These are phyloP conservation scores for Monosporascus cannonballus DNA, from an alignment of 2,329 filamentous ascomycete genomes.

Conservation along the genomic window DNA sequence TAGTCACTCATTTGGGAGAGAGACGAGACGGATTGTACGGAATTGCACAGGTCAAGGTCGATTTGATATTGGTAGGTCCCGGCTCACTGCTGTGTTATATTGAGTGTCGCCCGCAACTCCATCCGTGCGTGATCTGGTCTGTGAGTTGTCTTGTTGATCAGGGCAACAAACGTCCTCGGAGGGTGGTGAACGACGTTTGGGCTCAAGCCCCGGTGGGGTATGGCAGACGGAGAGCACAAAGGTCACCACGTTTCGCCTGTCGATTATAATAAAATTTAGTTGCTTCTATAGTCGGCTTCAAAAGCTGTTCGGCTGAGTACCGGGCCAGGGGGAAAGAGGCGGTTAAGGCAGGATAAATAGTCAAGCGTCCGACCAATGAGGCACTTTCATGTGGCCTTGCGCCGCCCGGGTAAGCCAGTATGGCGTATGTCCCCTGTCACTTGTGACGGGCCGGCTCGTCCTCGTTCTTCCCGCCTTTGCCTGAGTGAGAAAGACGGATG, in stretches of 20 bases:
- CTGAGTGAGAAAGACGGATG: neutral
- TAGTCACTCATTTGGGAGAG: conserved; percentile 47
- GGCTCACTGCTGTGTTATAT: neutral
- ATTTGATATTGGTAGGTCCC: neutral
- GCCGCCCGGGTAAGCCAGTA: conserved; percentile 15
- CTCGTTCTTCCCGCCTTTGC: conserved; percentile 13
- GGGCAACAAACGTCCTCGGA: neutral
- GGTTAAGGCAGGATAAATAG: too few relatives aligned
- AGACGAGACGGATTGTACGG: conserved; percentile 1
- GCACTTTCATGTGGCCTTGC: conserved; percentile 13
- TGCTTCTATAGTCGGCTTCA: neutral
- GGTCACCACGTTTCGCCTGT: too few relatives aligned
- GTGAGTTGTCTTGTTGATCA: neutral
- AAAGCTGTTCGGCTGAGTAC: neutral
- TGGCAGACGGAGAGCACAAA: too few relatives aligned
- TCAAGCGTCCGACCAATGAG: conserved; percentile 11
- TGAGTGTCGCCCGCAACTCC: neutral
- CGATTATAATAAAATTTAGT: too few relatives aligned
- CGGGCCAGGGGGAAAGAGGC: neutral
- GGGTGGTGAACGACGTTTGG: neutral
- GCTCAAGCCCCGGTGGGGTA: neutral
- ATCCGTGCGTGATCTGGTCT: neutral
- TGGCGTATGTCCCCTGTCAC: conserved; percentile 11
- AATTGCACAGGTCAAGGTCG: conserved; percentile 1
- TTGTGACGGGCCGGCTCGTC: conserved; percentile 14